Evolutionary conservation across 805 yeast genomes (phyloP).

Genomic region (Saccharomyces paradoxus): DNA sequence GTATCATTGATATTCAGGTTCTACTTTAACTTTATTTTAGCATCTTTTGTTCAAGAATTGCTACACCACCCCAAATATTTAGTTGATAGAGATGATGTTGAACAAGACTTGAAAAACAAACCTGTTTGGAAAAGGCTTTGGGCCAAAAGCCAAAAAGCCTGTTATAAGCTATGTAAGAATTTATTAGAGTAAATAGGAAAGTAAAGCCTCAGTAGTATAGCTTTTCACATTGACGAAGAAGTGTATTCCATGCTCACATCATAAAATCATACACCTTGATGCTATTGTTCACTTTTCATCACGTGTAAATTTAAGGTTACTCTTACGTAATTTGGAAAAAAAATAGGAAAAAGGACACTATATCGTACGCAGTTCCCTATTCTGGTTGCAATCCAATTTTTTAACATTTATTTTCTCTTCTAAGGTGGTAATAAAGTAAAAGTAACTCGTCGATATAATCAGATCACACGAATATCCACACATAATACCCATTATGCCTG

Average conservation of each 20-base stretch:
- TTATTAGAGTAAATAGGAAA: slow-evolving; percentile 7
- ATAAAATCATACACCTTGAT: not conserved
- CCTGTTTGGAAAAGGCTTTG: slow-evolving; percentile 22
- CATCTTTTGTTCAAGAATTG: slow-evolving; percentile 53
- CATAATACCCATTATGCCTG: slow-evolving; percentile 3
- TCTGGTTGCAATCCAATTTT: not conserved
- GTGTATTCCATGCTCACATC: not conserved
- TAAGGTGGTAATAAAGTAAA: not conserved
- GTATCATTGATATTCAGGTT: slow-evolving; percentile 42
- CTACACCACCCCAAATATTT: slow-evolving; percentile 39
- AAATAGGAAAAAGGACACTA: not conserved
- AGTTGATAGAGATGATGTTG: slow-evolving; percentile 33
- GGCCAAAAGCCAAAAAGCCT: slow-evolving; percentile 24
- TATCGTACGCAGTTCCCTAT: not conserved
- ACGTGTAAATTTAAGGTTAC: not conserved
- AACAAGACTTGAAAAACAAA: slow-evolving; percentile 31
- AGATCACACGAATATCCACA: not conserved
- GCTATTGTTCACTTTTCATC: not conserved
- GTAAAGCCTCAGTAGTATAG: not conserved
- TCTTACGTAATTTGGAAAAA: not conserved
- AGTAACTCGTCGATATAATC: not conserved
- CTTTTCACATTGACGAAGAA: not conserved
- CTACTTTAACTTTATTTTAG: slow-evolving; percentile 51
- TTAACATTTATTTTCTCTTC: not conserved
- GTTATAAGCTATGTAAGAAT: slow-evolving; percentile 26